These are phyloP conservation scores for Seiridium cupressi DNA, from an alignment of 2,329 filamentous ascomycete species.

Conservation along the genomic window DNA sequence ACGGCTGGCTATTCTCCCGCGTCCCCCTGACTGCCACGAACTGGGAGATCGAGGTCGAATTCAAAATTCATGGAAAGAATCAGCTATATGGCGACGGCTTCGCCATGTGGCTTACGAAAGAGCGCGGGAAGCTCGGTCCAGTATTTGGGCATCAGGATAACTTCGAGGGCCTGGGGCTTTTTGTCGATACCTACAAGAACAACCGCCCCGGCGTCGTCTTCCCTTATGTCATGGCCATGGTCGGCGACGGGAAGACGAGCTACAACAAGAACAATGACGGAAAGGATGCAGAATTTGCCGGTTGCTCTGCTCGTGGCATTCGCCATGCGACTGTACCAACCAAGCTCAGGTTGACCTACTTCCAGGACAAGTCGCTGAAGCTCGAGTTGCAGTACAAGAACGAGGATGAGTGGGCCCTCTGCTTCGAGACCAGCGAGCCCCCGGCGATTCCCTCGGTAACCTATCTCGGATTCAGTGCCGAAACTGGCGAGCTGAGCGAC, in stretches of 20 bases:
- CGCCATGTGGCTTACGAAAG: constrained; percentile 96
- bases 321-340: constrained; percentile 78
- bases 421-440: constrained; percentile 73
- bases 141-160: constrained; percentile 87
- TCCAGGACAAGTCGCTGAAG: constrained; percentile 89
- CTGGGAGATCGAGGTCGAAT: constrained; percentile 97
- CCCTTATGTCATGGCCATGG: constrained; percentile 98
- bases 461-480: constrained; percentile 76
- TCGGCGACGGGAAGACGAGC: constrained; percentile 81
- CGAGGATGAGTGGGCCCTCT: constrained; percentile 83
- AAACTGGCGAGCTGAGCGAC: constrained; percentile 94
- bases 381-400: constrained; percentile 93
- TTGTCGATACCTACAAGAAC: constrained; percentile 99
- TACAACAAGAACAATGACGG: constrained; percentile 96
- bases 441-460: constrained; percentile 76
- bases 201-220: constrained; percentile 94
- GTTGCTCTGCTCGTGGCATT: constrained; percentile 91
- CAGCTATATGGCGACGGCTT: constrained; percentile 94
- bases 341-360: constrained; percentile 88
- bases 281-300: constrained; percentile 87
- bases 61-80: constrained; percentile 86
- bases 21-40: constrained; percentile 96
- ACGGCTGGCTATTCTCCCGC: constrained; percentile 90
- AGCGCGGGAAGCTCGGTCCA: constrained; percentile 74
- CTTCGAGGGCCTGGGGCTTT: constrained; percentile 92